Evolutionary conservation across 495 filamentous ascomycete species (phyloP), one percentile per base, ranked within the genome.

Genomic region (Xeromyces bisporus): DNA sequence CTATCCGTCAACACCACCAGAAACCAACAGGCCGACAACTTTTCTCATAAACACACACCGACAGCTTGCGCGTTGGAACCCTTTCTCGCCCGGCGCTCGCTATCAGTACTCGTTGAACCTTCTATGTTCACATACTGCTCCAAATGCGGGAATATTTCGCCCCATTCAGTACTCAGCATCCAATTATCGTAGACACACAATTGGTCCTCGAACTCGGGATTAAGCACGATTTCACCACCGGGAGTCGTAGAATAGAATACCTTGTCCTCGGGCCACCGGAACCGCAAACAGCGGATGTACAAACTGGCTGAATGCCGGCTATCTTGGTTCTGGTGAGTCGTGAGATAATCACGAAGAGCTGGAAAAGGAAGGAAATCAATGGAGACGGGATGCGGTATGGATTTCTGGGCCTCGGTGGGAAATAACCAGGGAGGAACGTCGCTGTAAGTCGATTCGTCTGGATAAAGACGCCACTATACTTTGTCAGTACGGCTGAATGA

Each of bases 291-390:
- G 25, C 25, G 25, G 25, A 26, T 26, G 25, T 26, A 26, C 25
- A 13, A 4, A 13, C n/a, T 11, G 8, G 11, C 25, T 13, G 25
- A 26, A n/a, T 26, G 25, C n/a, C 25, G 5, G 5, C 8, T 4
- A 13, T 26, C 25, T 10, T 13, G 6, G 25, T 26, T 10, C n/a
- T 26, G 25, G 25, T 26, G 25, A 4, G 25, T n/a, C 6, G 25
- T 43, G 11, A 51, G 23, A 23, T 46, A 48, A 27, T 51, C 47
- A 10, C 47, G 44, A 11, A 51, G 24, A 12, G 15, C 36, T 12
- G 47, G 41, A 11, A 41, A 40, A 8, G 47, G 47, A 33, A 51
- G 34, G 12, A 39, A 29, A 32, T 51, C 39, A 10, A 51, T 37
- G 41, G 41, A 51, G 8, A 28, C 11, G 12, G 13, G 15, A 18